These are phyloP conservation scores for Nidularia pulvinata DNA, from an alignment of 768 basidiomycete genomes.

Conservation along the genomic window DNA sequence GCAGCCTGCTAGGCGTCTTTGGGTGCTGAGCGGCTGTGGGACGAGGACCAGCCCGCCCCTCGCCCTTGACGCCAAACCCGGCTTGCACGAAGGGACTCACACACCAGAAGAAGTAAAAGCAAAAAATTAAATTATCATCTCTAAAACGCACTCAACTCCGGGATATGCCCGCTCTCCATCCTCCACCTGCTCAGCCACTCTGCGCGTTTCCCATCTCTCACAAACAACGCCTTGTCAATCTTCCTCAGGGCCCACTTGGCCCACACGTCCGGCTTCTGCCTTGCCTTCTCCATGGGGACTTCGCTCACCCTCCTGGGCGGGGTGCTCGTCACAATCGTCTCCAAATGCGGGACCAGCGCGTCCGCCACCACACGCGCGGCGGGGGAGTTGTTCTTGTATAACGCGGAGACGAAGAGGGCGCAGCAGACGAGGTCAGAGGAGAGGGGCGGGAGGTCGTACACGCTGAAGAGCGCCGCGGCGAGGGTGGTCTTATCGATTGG, in stretches of 20 bases:
- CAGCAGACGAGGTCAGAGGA: constrained; percentile 56
- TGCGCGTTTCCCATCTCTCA: background rate
- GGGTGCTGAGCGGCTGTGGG: too few relatives aligned
- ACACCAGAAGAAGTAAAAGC: too few relatives aligned
- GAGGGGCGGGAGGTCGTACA: constrained; percentile 54
- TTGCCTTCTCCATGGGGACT: constrained; percentile 3
- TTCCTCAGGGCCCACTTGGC: constrained; percentile 24
- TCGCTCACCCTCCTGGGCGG: constrained; percentile 5
- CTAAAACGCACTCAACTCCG: background rate
- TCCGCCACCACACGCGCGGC: constrained; percentile 37
- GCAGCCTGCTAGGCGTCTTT: too few relatives aligned
- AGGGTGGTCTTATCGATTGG: constrained; percentile 48
- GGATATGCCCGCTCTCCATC: background rate
- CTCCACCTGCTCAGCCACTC: background rate
- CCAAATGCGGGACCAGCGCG: constrained; percentile 39
- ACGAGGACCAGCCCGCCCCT: too few relatives aligned
- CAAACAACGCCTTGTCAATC: constrained; percentile 19
- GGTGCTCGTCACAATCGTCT: constrained; percentile 18
- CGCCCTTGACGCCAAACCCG: too few relatives aligned
- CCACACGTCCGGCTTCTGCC: constrained; percentile 19
- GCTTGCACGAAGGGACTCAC: too few relatives aligned
- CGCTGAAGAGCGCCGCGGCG: constrained; percentile 50
- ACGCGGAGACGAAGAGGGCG: constrained; percentile 56
- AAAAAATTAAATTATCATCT: too few relatives aligned
- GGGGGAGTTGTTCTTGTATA: constrained; percentile 41